Evolutionary conservation across 306 rosid genomes (phyloP), one percentile per base, ranked within the genome.

Genomic region (Vigna unguiculata): DNA sequence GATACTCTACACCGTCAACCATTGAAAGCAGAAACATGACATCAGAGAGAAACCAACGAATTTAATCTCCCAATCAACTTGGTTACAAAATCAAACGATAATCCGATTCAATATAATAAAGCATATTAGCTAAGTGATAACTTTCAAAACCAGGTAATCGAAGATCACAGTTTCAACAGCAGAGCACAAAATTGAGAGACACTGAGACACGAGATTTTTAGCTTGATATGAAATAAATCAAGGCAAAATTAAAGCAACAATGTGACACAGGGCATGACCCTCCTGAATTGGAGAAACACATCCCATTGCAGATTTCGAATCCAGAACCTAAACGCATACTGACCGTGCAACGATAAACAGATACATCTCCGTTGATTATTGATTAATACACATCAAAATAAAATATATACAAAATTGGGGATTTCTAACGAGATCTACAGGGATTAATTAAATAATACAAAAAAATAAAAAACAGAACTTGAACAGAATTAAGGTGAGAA

Each of bases 361-460:
- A 52, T 51, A 20, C 46, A 70, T 52, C 76, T 19, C 34, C 60
- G 38, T 38, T 61, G 80, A 38, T 58, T 7, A 76, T n/a, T 24
- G 64, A 78, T 79, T 14, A 53, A 79, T 76, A 62, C 72, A 59
- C 71, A 55, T 6, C 24, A 61, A 61, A 34, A 70, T 9, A 64
- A 22, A 69, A 81, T 32, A 32, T 32, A 32, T 6, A 34, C 0
- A 34, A 32, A 21, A 64, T 16, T 46, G 12, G 72, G 78, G 74
- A 19, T 61, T 80, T 12, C 1, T 55, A 75, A 76, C 61, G 59
- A 55, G 74, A 84, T 80, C 85, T 48, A 76, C 24, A 17, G 22
- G 22, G 47, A 73, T 11, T 72, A 64, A 73, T 40, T 69, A 32
- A 17, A 70, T 13, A 34, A 54, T 9, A 52, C 49, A 53, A 75